phyloP scores from a whole-genome alignment of 768 basidiomycete genomes.

The Tulasnella sp. region DNA sequence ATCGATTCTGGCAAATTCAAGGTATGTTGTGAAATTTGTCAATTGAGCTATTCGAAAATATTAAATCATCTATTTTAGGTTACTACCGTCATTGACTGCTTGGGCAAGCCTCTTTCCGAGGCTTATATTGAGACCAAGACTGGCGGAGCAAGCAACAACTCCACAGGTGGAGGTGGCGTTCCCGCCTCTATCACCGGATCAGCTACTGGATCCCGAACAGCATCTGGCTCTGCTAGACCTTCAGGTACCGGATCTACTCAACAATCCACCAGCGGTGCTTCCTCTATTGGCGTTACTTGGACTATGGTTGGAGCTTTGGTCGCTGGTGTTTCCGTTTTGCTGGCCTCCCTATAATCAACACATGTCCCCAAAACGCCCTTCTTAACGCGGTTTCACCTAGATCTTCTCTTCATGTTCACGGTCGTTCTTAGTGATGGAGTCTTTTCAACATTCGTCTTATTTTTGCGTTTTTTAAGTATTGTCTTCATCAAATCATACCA shows the following conservation, averaged over 20 bases:
- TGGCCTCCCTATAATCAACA: too few relatives aligned
- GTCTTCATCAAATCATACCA: too few relatives aligned
- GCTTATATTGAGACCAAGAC: conserved; percentile 33
- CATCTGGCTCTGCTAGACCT: neutral
- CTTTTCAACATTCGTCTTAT: too few relatives aligned
- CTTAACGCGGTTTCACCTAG: too few relatives aligned
- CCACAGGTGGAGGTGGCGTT: neutral
- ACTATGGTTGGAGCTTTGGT: neutral
- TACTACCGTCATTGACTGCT: conserved; percentile 31
- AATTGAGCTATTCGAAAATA: neutral
- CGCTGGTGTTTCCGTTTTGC: neutral
- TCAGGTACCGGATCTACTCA: neutral
- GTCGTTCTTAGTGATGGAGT: too few relatives aligned
- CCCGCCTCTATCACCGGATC: neutral
- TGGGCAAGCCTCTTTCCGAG: conserved; percentile 24
- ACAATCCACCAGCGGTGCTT: neutral
- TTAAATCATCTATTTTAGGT: conserved; percentile 29
- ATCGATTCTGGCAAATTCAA: neutral
- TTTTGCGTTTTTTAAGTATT: too few relatives aligned
- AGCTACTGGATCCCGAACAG: neutral
- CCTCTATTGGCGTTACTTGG: too few relatives aligned
- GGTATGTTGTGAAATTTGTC: neutral
- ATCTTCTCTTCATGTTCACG: too few relatives aligned
- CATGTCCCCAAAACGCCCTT: too few relatives aligned
- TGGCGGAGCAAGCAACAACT: conserved; percentile 26